Evolutionary conservation across 116 monocot genomes (phyloP), one percentile per base, ranked within the genome.

Genomic region (Phalaenopsis hybrid): DNA sequence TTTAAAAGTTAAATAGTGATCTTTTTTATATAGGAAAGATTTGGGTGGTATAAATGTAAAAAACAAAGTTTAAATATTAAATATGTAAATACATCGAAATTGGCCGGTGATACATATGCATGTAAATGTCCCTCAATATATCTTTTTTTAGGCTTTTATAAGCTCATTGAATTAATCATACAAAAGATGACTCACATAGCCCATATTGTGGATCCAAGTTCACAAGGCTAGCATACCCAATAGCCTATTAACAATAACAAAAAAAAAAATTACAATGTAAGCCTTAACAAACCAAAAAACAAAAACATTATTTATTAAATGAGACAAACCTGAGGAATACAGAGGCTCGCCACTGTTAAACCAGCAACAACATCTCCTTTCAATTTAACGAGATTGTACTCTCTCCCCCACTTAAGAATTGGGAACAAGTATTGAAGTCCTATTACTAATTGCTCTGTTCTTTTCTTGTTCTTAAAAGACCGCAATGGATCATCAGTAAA

Each of bases 181-280:
- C 4, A 0, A 41, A 37, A 16, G 31, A 72, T 34, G 79, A 90
- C 94, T 92, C 79, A 94, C 94, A 92, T 13, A 94, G 85, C 33
- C 94, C 94, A 81, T 83, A 87, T 77, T 92, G 79, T 48, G 92
- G 82, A 21, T 87, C 86, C 61, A 94, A 63, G 78, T 90, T 81
- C 43, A 92, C 92, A 55, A 94, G 92, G 83, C 89, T 94, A 31
- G 94, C 70, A 69, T 94, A 94, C 0, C 88, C 94, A 31, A 94
- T 94, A 51, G 89, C 92, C 92, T 92, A 41, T 44, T 59, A 10
- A 8, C 37, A 37, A 37, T 3, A 37, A 37, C 37, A 37, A 37
- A 1, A 37, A 37, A 37, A 3, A 20, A 49, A 45, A 34, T 7
- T 13, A 5, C 31, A 17, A 3, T 43, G 2, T 5, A 44, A 44